A percentile compares a stretch with the other conserved stretches of the same genome.
Evolutionary conservation across 2,329 filamentous ascomycete species (phyloP).

Genomic region (Diaporthe eres): DNA sequence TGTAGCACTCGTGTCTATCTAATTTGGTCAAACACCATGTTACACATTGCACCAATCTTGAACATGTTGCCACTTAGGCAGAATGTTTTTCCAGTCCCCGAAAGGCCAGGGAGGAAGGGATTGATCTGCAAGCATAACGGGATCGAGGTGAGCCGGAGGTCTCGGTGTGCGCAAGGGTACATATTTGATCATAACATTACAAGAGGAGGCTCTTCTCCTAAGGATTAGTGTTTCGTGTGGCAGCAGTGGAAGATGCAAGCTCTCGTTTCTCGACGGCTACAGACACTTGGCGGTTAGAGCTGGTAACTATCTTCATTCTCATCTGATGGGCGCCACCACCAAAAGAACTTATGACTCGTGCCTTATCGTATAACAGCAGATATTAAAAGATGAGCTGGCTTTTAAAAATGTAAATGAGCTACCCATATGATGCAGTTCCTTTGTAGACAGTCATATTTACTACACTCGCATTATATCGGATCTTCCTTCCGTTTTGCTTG

Average conservation of each 20-base stretch:
- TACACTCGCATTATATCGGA: background rate
- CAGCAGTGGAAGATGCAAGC: background rate
- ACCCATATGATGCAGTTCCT: background rate
- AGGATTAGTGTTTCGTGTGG: constrained; percentile 9
- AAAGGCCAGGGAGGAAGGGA: no score
- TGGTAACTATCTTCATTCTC: background rate
- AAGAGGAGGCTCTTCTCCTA: background rate
- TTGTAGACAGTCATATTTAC: no score
- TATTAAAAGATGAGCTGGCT: no score
- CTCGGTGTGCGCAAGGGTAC: background rate
- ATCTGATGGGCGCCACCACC: background rate
- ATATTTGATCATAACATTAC: background rate
- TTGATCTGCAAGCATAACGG: background rate
- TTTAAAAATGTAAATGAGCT: background rate
- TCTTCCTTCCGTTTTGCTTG: background rate
- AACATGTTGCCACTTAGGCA: no score
- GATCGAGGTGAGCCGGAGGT: constrained; percentile 2
- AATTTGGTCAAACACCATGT: background rate
- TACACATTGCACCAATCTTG: no score
- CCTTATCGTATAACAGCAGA: no score
- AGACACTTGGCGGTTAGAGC: constrained; percentile 21
- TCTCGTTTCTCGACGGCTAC: background rate
- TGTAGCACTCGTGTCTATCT: background rate
- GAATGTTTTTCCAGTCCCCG: background rate
- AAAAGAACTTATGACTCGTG: background rate